Conservation (phyloP, 179 eudicot species). For the Amaranthus tricolor region DNA sequence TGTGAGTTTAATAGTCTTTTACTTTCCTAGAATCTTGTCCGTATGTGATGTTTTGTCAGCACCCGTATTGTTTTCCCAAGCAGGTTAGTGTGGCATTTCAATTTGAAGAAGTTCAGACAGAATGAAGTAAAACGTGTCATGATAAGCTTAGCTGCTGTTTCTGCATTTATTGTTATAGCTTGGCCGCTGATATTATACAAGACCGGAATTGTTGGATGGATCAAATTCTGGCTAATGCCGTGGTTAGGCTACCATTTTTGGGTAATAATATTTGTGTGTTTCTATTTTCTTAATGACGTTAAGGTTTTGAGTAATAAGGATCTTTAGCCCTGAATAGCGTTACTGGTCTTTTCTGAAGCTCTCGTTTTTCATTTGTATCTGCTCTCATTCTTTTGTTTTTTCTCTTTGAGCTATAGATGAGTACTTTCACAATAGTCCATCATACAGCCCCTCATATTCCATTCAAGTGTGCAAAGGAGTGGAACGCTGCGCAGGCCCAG, state of each 20-base stretch:
- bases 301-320: not conserved
- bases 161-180: constrained; percentile 72
- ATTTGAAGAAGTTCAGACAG: constrained; percentile 69
- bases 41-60: not conserved
- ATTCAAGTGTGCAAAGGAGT: constrained; percentile 61
- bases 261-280: constrained; percentile 43
- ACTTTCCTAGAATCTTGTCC: not conserved
- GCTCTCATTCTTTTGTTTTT: constrained; percentile 11
- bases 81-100: constrained; percentile 78
- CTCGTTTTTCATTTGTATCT: not conserved
- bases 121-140: constrained; percentile 73
- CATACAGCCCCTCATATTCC: constrained; percentile 98
- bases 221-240: constrained; percentile 98
- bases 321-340: not conserved
- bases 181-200: constrained; percentile 85
- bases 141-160: constrained; percentile 88
- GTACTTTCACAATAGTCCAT: constrained; percentile 97
- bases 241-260: constrained; percentile 99
- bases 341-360: not conserved
- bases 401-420: constrained; percentile 59
- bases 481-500: constrained; percentile 96
- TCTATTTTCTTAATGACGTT: not conserved
- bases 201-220: constrained; percentile 79
- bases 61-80: not conserved
- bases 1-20: not conserved